These are phyloP conservation scores for Aspergillus neoniger DNA, from an alignment of 2,329 filamentous ascomycete species.

Conservation along the genomic window DNA sequence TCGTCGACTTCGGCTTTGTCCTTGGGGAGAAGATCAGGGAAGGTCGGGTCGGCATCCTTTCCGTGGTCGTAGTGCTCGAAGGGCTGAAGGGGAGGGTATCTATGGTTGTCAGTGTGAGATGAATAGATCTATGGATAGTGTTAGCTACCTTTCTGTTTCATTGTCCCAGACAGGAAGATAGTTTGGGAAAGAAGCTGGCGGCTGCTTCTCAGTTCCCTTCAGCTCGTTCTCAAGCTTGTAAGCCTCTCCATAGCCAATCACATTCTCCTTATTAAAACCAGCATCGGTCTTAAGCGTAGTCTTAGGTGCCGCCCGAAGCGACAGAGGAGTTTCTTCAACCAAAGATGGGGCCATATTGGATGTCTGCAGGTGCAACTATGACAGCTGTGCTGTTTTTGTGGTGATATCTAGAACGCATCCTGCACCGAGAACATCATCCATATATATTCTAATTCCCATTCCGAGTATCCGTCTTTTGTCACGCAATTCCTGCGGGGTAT, in stretches of 20 bases:
- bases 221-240: conserved; percentile 54
- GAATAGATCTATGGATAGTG: too few relatives aligned
- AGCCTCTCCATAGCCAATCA: conserved; percentile 33
- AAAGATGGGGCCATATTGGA: conserved; percentile 38
- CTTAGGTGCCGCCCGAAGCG: conserved; percentile 29
- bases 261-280: conserved; percentile 40
- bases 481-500: conserved; percentile 29
- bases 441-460: conserved; percentile 10
- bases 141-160: conserved; percentile 45
- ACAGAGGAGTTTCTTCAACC: conserved; percentile 28
- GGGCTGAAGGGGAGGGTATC: conserved; percentile 62
- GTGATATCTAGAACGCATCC: not conserved
- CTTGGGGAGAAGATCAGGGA: conserved; percentile 65
- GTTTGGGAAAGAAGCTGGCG: conserved; percentile 65
- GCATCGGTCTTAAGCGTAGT: conserved; percentile 31
- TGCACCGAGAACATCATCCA: not conserved
- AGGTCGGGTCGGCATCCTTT: conserved; percentile 69
- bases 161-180: conserved; percentile 73
- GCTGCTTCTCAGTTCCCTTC: conserved; percentile 55
- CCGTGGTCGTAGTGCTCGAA: conserved; percentile 77
- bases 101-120: conserved; percentile 28
- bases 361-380: not conserved
- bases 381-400: not conserved
- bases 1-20: conserved; percentile 53
- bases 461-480: conserved; percentile 20